These are phyloP conservation scores for Tremella mesenterica DNA, from an alignment of 768 basidiomycete genomes.

Conservation along the genomic window DNA sequence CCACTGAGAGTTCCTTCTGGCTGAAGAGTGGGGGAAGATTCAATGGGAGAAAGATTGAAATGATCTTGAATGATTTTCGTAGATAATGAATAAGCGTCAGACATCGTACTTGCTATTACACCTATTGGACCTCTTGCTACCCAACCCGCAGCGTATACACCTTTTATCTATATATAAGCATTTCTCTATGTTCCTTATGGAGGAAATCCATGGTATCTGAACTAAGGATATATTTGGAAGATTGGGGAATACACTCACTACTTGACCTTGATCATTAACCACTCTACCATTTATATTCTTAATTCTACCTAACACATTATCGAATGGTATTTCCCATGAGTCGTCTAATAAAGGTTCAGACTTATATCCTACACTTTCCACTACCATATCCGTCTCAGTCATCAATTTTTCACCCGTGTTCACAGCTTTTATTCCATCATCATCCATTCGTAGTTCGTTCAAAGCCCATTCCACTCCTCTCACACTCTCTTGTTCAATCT, in stretches of 20 bases:
- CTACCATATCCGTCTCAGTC: slow-evolving; percentile 63
- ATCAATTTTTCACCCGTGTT: slow-evolving; percentile 54
- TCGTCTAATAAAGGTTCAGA: slow-evolving; percentile 51
- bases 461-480: slow-evolving; percentile 32
- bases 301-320: slow-evolving; percentile 47
- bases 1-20: neutral
- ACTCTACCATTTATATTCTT: slow-evolving; percentile 45
- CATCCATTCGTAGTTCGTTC: slow-evolving; percentile 28
- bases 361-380: slow-evolving; percentile 81
- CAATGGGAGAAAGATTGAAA: slow-evolving; percentile 19
- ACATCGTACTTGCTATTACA: slow-evolving; percentile 86
- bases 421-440: slow-evolving; percentile 39
- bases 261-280: slow-evolving; percentile 35
- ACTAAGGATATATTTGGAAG: neutral
- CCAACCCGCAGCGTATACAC: slow-evolving; percentile 91
- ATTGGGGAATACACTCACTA: slow-evolving; percentile 29
- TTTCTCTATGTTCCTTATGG: neutral
- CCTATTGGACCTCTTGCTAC: slow-evolving; percentile 82
- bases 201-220: neutral
- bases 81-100: slow-evolving; percentile 74
- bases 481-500: neutral
- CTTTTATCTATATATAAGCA: slow-evolving; percentile 43
- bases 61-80: slow-evolving; percentile 62
- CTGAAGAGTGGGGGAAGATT: neutral
- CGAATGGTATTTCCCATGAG: slow-evolving; percentile 42